Evolutionary conservation across 768 basidiomycete genomes (phyloP).

Genomic region (Suillus placidus): DNA sequence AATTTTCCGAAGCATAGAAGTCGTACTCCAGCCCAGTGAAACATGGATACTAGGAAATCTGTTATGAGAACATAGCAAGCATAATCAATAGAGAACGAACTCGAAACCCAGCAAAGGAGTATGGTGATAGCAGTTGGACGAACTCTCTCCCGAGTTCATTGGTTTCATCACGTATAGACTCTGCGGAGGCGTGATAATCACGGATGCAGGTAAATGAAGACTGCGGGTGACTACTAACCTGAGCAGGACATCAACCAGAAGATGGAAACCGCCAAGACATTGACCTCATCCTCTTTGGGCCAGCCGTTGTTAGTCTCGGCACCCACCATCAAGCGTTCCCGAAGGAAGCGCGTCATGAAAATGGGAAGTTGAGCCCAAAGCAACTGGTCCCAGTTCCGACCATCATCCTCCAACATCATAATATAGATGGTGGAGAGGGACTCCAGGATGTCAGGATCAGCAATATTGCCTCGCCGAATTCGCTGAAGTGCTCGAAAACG

Average conservation of each 20-base stretch:
- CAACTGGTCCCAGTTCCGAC: constrained; percentile 51
- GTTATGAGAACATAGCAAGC: constrained; percentile 14
- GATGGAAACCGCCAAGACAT: constrained; percentile 48
- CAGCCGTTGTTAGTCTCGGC: constrained; percentile 45
- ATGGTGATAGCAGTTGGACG: constrained; percentile 43
- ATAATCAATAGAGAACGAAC: constrained; percentile 35
- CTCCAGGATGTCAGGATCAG: constrained; percentile 42
- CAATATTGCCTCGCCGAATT: constrained; percentile 42
- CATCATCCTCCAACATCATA: constrained; percentile 61
- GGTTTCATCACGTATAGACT: constrained; percentile 38
- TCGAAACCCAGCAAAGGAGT: constrained; percentile 51
- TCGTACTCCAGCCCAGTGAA: constrained; percentile 40
- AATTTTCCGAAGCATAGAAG: constrained; percentile 25
- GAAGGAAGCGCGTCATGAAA: constrained; percentile 45
- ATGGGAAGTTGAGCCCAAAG: constrained; percentile 43
- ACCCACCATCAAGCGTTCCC: constrained; percentile 41
- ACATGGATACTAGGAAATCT: constrained; percentile 37
- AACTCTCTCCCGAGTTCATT: constrained; percentile 35
- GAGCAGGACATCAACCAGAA: constrained; percentile 48
- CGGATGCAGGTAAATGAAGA: background rate
- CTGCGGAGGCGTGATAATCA: constrained; percentile 24
- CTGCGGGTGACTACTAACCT: constrained; percentile 30
- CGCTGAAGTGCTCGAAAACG: constrained; percentile 48
- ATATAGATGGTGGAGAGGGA: constrained; percentile 56
- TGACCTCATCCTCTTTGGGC: constrained; percentile 50